Evolutionary conservation across 352 stramenopile genomes (phyloP).

Genomic region (Phytophthora multivora): DNA sequence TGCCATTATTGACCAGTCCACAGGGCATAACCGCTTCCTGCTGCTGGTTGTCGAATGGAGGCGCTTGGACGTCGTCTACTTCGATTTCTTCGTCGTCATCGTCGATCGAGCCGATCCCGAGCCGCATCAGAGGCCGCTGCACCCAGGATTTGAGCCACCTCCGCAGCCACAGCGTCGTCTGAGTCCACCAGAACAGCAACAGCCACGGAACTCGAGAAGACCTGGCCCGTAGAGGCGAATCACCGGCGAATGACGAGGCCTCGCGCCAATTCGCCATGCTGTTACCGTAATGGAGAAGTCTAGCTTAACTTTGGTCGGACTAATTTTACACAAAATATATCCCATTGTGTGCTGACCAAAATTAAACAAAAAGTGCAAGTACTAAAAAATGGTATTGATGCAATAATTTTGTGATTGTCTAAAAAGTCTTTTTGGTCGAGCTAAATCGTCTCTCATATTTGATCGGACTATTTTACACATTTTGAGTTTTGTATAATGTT

Average conservation of each 20-base stretch:
- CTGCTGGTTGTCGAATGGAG: neutral
- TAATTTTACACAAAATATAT: too few species aligned
- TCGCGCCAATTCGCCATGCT: slow-evolving; percentile 15
- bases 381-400: too few species aligned
- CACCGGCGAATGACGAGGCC: slow-evolving; percentile 4
- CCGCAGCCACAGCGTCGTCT: slow-evolving; percentile 32
- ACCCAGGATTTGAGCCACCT: slow-evolving; percentile 36
- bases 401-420: too few species aligned
- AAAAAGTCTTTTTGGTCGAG: too few species aligned
- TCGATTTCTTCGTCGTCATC: slow-evolving; percentile 20
- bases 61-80: slow-evolving; percentile 1
- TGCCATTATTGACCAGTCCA: slow-evolving; percentile 69
- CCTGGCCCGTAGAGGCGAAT: slow-evolving; percentile 10
- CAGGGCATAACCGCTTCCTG: slow-evolving; percentile 21
- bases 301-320: too few species aligned
- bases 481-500: slow-evolving; percentile 1
- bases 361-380: too few species aligned
- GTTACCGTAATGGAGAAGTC: too few species aligned
- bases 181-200: slow-evolving; percentile 38
- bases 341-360: too few species aligned
- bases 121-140: slow-evolving; percentile 36
- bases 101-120: slow-evolving; percentile 29
- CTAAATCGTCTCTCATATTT: too few species aligned
- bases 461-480: too few species aligned
- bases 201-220: slow-evolving; percentile 30